A percentile compares a stretch with the other conserved stretches of the same genome.
phyloP scores from a whole-genome alignment of 345 rosid genomes.

The Citropsis articulata region DNA sequence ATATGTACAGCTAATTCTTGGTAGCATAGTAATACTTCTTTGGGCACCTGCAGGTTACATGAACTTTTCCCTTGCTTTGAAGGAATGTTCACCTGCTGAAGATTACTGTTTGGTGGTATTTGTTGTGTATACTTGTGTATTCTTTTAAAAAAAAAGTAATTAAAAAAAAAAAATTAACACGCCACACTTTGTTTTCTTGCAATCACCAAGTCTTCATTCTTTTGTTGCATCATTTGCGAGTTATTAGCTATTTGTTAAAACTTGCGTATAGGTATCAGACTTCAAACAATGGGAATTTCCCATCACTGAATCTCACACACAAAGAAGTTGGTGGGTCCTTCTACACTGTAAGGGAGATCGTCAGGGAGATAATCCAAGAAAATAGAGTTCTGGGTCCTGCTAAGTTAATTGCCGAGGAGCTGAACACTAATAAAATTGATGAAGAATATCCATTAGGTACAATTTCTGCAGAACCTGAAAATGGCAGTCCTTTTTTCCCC shows the following conservation, averaged over 20 bases:
- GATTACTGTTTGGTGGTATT: neutral
- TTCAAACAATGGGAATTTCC: slow-evolving; percentile 68
- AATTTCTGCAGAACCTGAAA: slow-evolving; percentile 48
- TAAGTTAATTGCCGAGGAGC: slow-evolving; percentile 39
- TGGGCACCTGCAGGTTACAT: neutral
- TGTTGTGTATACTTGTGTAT: neutral
- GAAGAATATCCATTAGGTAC: slow-evolving; percentile 58
- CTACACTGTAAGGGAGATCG: slow-evolving; percentile 89
- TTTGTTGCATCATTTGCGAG: neutral
- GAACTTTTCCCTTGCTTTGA: neutral
- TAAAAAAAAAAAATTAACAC: neutral
- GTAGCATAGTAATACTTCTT: neutral
- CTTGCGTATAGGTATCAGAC: slow-evolving; percentile 62
- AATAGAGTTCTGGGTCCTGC: slow-evolving; percentile 92
- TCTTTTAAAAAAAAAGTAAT: too few species aligned
- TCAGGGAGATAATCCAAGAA: slow-evolving; percentile 95
- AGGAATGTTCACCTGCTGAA: neutral
- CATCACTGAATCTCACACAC: slow-evolving; percentile 82
- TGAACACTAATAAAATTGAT: slow-evolving; percentile 32
- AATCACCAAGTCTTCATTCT: neutral
- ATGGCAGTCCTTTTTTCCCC: slow-evolving; percentile 32
- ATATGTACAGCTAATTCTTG: neutral
- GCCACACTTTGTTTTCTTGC: neutral
- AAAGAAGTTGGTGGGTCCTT: slow-evolving; percentile 97
- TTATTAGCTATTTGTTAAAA: slow-evolving; percentile 13